Percentiles rank a stretch among this genome's conserved stretches.
Evolutionary conservation across 176 grass and related monocot species (phyloP).

Genomic region (Melocanna baccifera): DNA sequence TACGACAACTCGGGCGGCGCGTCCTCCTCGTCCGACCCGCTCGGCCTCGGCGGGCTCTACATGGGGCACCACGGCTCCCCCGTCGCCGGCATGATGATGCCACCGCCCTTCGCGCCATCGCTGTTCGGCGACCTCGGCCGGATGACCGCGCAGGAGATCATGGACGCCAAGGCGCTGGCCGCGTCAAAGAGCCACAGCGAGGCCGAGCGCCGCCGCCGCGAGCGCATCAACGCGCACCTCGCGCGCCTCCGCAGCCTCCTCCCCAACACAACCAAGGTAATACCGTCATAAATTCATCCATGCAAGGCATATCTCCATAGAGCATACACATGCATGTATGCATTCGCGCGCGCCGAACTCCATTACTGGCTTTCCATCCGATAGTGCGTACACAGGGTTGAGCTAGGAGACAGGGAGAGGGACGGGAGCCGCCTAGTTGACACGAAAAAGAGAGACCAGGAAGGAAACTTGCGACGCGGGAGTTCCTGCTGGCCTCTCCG

Average conservation of each 20-base stretch:
- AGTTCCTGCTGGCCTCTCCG: constrained; percentile 43
- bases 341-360: constrained; percentile 24
- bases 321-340: not conserved
- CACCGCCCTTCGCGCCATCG: constrained; percentile 44
- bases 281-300: not conserved
- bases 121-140: constrained; percentile 58
- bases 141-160: constrained; percentile 77
- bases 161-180: constrained; percentile 92
- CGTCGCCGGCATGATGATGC: constrained; percentile 53
- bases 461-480: constrained; percentile 49
- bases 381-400: constrained; percentile 20
- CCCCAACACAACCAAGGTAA: constrained; percentile 96
- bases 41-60: constrained; percentile 82
- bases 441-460: constrained; percentile 69
- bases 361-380: constrained; percentile 25
- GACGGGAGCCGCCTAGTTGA: constrained; percentile 68
- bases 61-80: constrained; percentile 41
- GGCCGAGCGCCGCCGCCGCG: constrained; percentile 88
- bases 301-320: not conserved
- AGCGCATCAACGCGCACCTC: constrained; percentile 98
- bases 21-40: constrained; percentile 70
- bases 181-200: constrained; percentile 99
- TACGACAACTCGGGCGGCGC: constrained; percentile 51
- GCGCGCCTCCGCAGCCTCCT: constrained; percentile 86
- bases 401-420: constrained; percentile 29